Evolutionary conservation across 2,329 filamentous ascomycete species (phyloP).

Genomic region (Aphanocladium album): DNA sequence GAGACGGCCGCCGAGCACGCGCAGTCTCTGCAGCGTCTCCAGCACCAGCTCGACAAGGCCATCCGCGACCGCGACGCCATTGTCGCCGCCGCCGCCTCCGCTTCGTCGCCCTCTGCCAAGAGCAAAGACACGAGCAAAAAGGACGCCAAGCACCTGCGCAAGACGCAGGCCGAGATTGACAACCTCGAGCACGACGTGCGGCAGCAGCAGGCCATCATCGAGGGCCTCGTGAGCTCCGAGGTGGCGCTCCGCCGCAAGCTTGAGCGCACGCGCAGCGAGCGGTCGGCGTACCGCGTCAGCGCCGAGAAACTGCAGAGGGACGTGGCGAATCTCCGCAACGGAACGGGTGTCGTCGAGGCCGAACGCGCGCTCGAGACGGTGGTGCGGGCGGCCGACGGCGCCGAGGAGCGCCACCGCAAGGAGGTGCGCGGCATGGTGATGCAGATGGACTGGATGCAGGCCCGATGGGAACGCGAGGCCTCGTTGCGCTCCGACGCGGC

Average conservation of each 20-base stretch:
- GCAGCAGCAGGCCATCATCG: conserved; percentile 63
- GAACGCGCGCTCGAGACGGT: conserved; percentile 54
- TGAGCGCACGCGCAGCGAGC: conserved; percentile 63
- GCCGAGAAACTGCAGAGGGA: conserved; percentile 52
- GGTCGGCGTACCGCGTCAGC: conserved; percentile 49
- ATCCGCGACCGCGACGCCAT: conserved; percentile 41
- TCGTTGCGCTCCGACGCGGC: conserved; percentile 74
- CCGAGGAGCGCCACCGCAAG: conserved; percentile 64
- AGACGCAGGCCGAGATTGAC: conserved; percentile 59
- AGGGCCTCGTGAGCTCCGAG: conserved; percentile 51
- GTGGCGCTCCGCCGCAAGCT: conserved; percentile 61
- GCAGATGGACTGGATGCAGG: conserved; percentile 88
- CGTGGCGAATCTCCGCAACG: conserved; percentile 24
- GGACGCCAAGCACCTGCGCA: conserved; percentile 56
- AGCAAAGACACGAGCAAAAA: conserved; percentile 35
- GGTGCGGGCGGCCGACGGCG: conserved; percentile 52
- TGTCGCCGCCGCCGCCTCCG: conserved; percentile 20
- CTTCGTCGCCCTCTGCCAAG: conserved; percentile 12
- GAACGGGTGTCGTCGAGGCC: conserved; percentile 26
- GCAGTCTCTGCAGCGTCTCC: conserved; percentile 37
- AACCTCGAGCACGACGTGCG: conserved; percentile 68
- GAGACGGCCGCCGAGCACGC: conserved; percentile 41
- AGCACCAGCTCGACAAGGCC: conserved; percentile 47
- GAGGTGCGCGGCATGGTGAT: conserved; percentile 78
- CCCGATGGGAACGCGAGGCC: conserved; percentile 73